Evolutionary conservation across 306 rosid genomes (phyloP), one percentile per base, ranked within the genome.

Genomic region (Vigna hirtella): DNA sequence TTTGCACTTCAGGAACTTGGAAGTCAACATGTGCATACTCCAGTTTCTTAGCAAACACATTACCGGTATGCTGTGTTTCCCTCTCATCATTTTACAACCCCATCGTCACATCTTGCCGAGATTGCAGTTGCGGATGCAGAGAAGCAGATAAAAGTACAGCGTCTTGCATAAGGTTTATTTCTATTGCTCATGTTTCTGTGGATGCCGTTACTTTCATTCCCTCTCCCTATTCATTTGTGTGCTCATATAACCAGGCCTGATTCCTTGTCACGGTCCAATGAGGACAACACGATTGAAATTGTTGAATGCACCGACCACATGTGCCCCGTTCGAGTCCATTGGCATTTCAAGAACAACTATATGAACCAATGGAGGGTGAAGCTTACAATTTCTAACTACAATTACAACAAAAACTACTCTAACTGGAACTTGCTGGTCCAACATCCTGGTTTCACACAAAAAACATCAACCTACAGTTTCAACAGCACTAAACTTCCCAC

Each of bases 1-100:
- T 77, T 70, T 73, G 75, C 62, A 62, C 34, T 84, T n/a, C 85
- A 89, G 93, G 91, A 83, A 92, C 96, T 5, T 93, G 97, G 96
- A 90, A 87, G 81, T 68, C 97, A 80, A 58, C 84, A 16, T 93
- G 98, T 76, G 78, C 89, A 34, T 91, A 88, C 81, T 90, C 97
- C 30, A 85, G 86, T 15, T 91, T 90, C 86, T 9, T 93, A 70
- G 93, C 91, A 17, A 65, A 79, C 72, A 81, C 83, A 63, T 68
- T 85, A 77, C 93, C 93, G 1, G 70, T 83, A 32, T 91, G 97
- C 50, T 91, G 96, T 63, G 93, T 86, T 73, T 93, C 98, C 20
- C 85, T 91, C 69, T 93, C 98, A 56, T 65, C 98, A 70, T 91
- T 93, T 79, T 93, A 93, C 87, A 86, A 79, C 77, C 92, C 92